Evolutionary conservation across 352 stramenopile genomes (phyloP).

Genomic region (Globisporangium paddicum): DNA sequence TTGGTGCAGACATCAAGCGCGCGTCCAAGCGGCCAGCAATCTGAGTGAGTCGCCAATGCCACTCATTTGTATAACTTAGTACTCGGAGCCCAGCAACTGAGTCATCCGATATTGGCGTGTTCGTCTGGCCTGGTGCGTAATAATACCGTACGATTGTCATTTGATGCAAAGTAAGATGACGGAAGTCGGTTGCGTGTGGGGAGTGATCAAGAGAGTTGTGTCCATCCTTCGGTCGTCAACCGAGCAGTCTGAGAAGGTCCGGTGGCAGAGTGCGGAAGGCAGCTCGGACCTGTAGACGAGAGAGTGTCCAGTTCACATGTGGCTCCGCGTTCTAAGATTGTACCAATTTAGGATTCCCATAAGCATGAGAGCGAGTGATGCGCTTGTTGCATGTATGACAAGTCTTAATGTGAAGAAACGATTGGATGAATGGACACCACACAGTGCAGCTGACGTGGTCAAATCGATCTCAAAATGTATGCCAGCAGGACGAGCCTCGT

Average conservation of each 20-base stretch:
- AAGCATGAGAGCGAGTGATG: not conserved
- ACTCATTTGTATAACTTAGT: not conserved
- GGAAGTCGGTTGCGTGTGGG: not conserved
- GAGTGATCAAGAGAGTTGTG: not conserved
- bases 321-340: not conserved
- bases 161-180: no score
- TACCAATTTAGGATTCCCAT: not conserved
- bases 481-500: not conserved
- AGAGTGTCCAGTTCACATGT: not conserved
- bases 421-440: not conserved
- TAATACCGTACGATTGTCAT: no score
- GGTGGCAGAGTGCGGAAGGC: not conserved
- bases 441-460: not conserved
- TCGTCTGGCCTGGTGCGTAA: no score
- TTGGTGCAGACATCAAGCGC: constrained; percentile 58
- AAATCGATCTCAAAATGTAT: not conserved
- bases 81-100: not conserved
- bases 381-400: not conserved
- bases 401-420: not conserved
- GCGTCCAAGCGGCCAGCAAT: not conserved
- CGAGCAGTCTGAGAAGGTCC: not conserved
- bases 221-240: not conserved
- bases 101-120: no score
- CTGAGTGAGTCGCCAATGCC: no score
- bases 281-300: not conserved